Percentiles rank a stretch among this genome's conserved stretches.
These are phyloP conservation scores for Iberis amara DNA, from an alignment of 441 rosid species.

Conservation along the genomic window DNA sequence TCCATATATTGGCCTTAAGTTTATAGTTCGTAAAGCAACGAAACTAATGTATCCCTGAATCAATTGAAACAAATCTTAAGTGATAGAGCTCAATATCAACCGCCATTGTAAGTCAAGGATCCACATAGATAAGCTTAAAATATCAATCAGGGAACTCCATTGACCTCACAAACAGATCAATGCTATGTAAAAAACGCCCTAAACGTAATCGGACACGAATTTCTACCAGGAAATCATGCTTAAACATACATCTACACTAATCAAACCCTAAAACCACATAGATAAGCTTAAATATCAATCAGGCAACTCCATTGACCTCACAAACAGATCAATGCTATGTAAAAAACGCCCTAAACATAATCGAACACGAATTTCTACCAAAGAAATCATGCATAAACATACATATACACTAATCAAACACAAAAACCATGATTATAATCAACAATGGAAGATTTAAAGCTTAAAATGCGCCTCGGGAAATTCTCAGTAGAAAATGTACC, in stretches of 20 bases:
- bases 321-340: conserved; percentile 2
- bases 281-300: neutral
- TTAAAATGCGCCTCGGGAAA: neutral
- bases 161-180: conserved; percentile 14
- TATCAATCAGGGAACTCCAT: conserved; percentile 18
- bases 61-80: conserved; percentile 9
- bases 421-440: neutral
- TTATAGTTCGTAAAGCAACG: neutral
- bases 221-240: no score
- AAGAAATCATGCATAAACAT: neutral
- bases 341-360: conserved; percentile 5
- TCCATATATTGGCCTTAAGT: conserved; percentile 45
- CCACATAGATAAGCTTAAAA: conserved; percentile 11
- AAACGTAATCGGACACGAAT: neutral
- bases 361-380: neutral
- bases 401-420: neutral
- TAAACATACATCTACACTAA: neutral
- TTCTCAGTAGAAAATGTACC: conserved; percentile 17
- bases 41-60: conserved; percentile 16
- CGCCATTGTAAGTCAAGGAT: conserved; percentile 12
- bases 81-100: neutral
- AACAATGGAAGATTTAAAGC: neutral
- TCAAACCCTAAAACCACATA: conserved; percentile 12
- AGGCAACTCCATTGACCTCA: conserved; percentile 19
- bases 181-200: neutral